A percentile compares a stretch with the other conserved stretches of the same genome.
Conservation (phyloP, 192 early-diverging fungal genomes). For the Coemansia sp. region DNA sequence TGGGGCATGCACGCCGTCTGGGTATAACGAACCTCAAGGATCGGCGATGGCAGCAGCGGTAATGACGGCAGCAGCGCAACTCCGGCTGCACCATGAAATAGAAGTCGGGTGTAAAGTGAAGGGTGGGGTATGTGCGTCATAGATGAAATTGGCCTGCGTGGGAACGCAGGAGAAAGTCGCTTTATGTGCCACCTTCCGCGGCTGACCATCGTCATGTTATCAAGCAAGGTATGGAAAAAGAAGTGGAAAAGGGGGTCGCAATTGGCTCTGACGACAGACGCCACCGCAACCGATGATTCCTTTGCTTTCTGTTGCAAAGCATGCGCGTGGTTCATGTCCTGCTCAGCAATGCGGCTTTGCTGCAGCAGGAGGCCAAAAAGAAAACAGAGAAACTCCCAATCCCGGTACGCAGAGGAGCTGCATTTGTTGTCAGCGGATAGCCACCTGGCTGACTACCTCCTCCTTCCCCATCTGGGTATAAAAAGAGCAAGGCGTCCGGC, state of each 20-base stretch:
- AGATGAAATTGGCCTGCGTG: neutral
- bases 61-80: too few relatives aligned
- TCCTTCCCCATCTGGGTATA: neutral
- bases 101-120: neutral
- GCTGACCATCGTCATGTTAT: constrained; percentile 3
- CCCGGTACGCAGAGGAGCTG: neutral
- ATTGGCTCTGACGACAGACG: neutral
- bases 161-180: neutral
- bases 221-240: neutral
- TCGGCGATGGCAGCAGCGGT: neutral
- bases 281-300: neutral
- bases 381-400: neutral
- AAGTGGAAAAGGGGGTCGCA: neutral
- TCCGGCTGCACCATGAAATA: neutral
- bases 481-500: neutral
- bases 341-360: neutral
- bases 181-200: neutral
- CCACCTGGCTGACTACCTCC: neutral
- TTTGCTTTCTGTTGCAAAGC: neutral
- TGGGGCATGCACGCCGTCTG: neutral
- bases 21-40: neutral
- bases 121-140: neutral
- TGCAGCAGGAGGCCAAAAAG: neutral
- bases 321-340: neutral
- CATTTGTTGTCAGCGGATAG: neutral